Evolutionary conservation across 2,329 filamentous ascomycete genomes (phyloP).

Genomic region (Pseudocercospora crystallina): DNA sequence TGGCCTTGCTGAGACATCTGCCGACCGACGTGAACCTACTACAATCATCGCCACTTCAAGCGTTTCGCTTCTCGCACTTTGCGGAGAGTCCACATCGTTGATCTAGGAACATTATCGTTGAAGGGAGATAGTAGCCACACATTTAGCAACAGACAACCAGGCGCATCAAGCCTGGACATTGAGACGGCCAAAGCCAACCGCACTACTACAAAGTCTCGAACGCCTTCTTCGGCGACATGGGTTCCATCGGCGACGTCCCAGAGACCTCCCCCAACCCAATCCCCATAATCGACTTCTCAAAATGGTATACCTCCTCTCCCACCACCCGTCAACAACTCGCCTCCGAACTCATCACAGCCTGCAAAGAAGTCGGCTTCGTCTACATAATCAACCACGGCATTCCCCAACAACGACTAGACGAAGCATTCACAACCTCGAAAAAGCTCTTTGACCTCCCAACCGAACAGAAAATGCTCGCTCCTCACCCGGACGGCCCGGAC

Average conservation of each 20-base stretch:
- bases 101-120: no score
- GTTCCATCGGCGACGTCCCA: neutral
- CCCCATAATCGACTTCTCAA: slow-evolving; percentile 25
- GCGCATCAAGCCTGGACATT: no score
- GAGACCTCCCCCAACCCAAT: slow-evolving; percentile 8
- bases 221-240: neutral
- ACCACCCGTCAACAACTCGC: slow-evolving; percentile 24
- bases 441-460: slow-evolving; percentile 40
- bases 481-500: slow-evolving; percentile 40
- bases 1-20: no score
- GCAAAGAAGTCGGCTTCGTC: slow-evolving; percentile 42
- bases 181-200: no score
- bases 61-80: no score
- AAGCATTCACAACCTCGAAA: slow-evolving; percentile 32
- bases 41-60: no score
- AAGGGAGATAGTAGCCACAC: no score
- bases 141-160: no score
- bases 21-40: no score
- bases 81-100: no score
- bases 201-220: no score
- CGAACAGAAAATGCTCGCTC: slow-evolving; percentile 39
- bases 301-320: slow-evolving; percentile 11
- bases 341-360: slow-evolving; percentile 39
- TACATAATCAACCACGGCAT: slow-evolving; percentile 44
- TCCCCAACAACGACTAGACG: slow-evolving; percentile 29